phyloP scores from a whole-genome alignment of 2,329 filamentous ascomycete species.

The Colletotrichum simmondsii region DNA sequence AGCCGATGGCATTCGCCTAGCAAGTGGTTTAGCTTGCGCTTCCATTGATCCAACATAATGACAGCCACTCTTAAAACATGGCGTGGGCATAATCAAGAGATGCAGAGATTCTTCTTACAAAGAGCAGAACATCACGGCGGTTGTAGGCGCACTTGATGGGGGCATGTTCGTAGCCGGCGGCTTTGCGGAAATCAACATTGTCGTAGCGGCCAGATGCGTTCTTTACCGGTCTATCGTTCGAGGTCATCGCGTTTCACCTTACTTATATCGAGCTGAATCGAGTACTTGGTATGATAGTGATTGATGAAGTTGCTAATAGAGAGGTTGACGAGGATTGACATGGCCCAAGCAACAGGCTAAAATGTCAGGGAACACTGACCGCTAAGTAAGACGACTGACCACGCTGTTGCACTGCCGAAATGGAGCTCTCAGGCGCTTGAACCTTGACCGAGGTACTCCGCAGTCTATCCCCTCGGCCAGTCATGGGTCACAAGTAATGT shows the following conservation, averaged over 20 bases:
- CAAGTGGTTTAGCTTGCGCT: background rate
- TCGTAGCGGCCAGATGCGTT: conserved; percentile 51
- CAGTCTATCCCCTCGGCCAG: background rate
- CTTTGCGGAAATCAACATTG: conserved; percentile 54
- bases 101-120: conserved; percentile 40
- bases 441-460: conserved; percentile 9
- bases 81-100: no score
- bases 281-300: background rate
- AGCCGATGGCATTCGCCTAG: conserved; percentile 52
- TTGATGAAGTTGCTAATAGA: no score
- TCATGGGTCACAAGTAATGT: background rate
- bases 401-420: background rate
- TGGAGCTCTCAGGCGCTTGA: background rate
- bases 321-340: background rate
- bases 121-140: conserved; percentile 54
- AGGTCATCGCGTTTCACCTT: conserved; percentile 16
- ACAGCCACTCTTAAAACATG: no score
- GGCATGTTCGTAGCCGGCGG: conserved; percentile 48
- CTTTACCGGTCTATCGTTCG: conserved; percentile 45
- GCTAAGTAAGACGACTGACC: background rate
- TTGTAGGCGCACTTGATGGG: conserved; percentile 53
- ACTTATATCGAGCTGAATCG: background rate
- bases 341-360: no score
- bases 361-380: background rate
- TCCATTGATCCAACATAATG: background rate